Evolutionary conservation across 2,329 filamentous ascomycete species (phyloP), one percentile per base, ranked within the genome.

Genomic region (Endothia cerciana): DNA sequence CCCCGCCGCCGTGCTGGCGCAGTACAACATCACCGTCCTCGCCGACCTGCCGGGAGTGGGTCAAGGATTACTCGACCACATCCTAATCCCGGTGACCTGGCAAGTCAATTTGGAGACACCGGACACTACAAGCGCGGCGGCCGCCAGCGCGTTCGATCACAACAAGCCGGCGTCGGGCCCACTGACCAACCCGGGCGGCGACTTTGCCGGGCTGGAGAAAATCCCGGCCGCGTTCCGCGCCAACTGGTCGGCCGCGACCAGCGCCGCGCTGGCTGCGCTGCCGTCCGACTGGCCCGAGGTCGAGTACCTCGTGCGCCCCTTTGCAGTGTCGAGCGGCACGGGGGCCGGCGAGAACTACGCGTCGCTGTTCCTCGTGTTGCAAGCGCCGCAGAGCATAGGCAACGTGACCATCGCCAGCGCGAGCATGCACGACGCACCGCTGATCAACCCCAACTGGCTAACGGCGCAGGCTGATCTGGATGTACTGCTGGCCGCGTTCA

Each of bases 371-470:
- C n/a, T n/a, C n/a, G n/a, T n/a, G n/a, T n/a, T n/a, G n/a, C n/a
- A n/a, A n/a, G 64, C 64, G 2, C 59, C 64, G 4, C 58, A 61
- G 19, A 49, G 40, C 17, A 11, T 10, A 1, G 64, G 64, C 25
- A 57, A 30, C 5, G 36, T 65, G 3, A 30, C 38, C 25, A 65
- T 65, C 11, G 17, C 53, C 17, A 49, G 40, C 0, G 47, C 58
- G 17, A 47, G 41, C n/a, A 60, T 51, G 28, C 22, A 19, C 11
- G 65, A 56, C 17, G 13, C 71, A 1, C 80, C 80, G 0, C 69
- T 78, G 6, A 76, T 81, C 40, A 71, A 79, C 55, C 76, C 77
- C 0, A 77, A 76, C 53, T 82, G 75, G 74, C 70, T 82, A 3
- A 69, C 41, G 1, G 30, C 41, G 10, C 53, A 43, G 17, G 53